Evolutionary conservation across 768 basidiomycete species (phyloP), one percentile per base, ranked within the genome.

Genomic region (Pisolithus albus): DNA sequence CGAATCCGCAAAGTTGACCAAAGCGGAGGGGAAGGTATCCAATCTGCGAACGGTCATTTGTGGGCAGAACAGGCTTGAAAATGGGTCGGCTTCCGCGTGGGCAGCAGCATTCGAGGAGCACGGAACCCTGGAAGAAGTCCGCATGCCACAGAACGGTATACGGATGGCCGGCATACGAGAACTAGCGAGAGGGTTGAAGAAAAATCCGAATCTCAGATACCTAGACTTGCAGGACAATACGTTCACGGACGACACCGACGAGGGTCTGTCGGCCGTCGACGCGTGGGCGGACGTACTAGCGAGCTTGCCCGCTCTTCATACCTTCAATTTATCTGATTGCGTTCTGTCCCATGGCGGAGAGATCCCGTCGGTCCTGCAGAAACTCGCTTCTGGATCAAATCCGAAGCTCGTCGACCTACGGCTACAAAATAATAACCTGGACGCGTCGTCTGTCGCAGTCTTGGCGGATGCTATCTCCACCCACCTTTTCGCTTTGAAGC

Each of bases 111-210:
- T 95, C 63, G 82, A 82, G 1, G 88, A 81, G 36, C 92, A 96
- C 62, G 83, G 80, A 7, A 82, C 82, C 6, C 78, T 99, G 30
- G 74, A 74, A 48, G 91, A 96, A 57, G 86, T 98, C 28, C 80
- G 88, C 52, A 86, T 98, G 84, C 88, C 90, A n/a, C 94, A 98
- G 75, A 97, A 99, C 62, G 96, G 95, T 5, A 97, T 99, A 60
- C 78, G 92, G 56, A 90, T 90, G 84, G 85, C 86, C 52, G 96
- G 96, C 4, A 87, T 95, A 62, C 78, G 77, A 8, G 79, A 81
- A 10, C 80, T 99, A 21, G 88, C 90, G 5, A 64, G 68, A 21
- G 95, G 93, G 4, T 68, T 99, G 30, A 67, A 81, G 11, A 75
- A 83, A 51, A 87, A 85, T 64, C 70, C 75, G 3, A 70, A 75